Conservation (phyloP, 257 asterid genomes). For the Nemophila menziesii region DNA sequence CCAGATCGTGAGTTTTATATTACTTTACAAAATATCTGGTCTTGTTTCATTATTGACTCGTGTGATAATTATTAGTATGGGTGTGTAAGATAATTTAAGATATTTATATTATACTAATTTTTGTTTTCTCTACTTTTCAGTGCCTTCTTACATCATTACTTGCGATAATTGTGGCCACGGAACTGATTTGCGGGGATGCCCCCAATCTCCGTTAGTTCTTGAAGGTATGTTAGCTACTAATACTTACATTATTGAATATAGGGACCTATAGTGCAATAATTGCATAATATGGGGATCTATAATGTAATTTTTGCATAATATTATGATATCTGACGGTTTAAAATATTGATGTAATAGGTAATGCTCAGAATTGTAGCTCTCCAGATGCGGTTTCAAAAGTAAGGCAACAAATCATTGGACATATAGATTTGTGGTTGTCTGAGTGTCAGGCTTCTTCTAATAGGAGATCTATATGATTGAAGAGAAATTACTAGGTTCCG, state of each 20-base stretch:
- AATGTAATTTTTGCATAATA: too few species aligned
- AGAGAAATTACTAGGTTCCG: neutral
- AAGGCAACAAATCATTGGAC: conserved; percentile 46
- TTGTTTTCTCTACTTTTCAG: conserved; percentile 28
- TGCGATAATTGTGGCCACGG: conserved; percentile 98
- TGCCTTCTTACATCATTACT: conserved; percentile 73
- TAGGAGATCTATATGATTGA: conserved; percentile 36
- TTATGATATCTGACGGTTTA: neutral
- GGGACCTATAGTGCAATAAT: too few species aligned
- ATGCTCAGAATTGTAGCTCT: conserved; percentile 59
- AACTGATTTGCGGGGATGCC: conserved; percentile 90
- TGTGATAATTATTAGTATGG: neutral
- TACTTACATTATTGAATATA: neutral
- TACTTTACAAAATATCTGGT: neutral
- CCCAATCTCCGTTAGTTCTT: conserved; percentile 71
- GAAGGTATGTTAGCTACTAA: conserved; percentile 44
- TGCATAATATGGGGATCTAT: too few species aligned
- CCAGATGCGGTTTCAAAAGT: conserved; percentile 68
- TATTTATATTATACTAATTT: conserved; percentile 7
- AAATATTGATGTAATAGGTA: conserved; percentile 37
- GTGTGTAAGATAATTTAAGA: neutral
- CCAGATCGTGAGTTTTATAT: conserved; percentile 48
- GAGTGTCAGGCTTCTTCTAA: conserved; percentile 49
- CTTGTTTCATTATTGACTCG: neutral
- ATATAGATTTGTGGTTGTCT: conserved; percentile 78